Evolutionary conservation across 805 yeast genomes (phyloP).

Genomic region (Candida orba): DNA sequence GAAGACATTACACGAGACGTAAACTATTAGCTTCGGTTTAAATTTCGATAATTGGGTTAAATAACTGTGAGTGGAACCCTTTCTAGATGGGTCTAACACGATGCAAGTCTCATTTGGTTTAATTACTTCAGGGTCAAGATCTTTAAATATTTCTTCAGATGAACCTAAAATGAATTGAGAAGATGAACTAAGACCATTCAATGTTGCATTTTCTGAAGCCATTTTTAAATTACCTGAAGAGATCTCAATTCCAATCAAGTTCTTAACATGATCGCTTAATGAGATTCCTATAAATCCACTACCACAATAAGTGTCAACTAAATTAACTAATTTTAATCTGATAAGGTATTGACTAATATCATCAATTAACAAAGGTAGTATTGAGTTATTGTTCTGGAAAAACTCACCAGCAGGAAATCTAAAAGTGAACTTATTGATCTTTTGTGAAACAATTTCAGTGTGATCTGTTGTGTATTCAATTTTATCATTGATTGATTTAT

Average conservation of each 20-base stretch:
- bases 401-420: constrained; percentile 93
- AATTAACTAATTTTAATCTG: constrained; percentile 42
- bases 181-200: constrained; percentile 61
- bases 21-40: constrained; percentile 75
- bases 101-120: constrained; percentile 73
- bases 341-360: constrained; percentile 63
- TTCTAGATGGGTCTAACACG: constrained; percentile 92
- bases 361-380: constrained; percentile 70
- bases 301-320: constrained; percentile 97
- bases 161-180: constrained; percentile 78
- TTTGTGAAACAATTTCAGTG: constrained; percentile 70
- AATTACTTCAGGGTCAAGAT: constrained; percentile 29
- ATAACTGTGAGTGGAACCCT: constrained; percentile 86
- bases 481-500: constrained; percentile 44
- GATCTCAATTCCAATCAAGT: constrained; percentile 87
- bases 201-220: constrained; percentile 71
- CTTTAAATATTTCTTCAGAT: constrained; percentile 80
- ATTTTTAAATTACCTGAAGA: constrained; percentile 83
- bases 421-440: constrained; percentile 61
- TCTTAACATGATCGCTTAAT: constrained; percentile 62
- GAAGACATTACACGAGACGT: constrained; percentile 93
- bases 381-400: constrained; percentile 92
- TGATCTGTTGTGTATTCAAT: constrained; percentile 64
- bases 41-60: constrained; percentile 78
- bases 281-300: constrained; percentile 89